Base-by-base conservation (phyloP, 352 stramenopile species). In the Phytopythium aichiense region DNA sequence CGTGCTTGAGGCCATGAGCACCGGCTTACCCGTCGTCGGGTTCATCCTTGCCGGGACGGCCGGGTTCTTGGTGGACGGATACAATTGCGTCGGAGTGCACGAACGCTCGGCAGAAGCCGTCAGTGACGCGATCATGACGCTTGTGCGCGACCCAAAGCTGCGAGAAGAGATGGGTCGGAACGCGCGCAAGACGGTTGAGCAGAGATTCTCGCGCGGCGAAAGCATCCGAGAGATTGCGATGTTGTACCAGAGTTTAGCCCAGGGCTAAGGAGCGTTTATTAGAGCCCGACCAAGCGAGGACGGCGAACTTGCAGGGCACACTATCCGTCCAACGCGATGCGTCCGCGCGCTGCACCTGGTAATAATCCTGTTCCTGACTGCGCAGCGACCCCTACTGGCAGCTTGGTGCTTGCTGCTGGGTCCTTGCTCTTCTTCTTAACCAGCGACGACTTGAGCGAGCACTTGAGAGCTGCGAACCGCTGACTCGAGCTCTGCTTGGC, bases 1-100 rank as follows among this genome's bases (percentile, higher is more conserved):
- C 15, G 62, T 73, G 12, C 61, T 89, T 0, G 79, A 89, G 61
- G 79, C 79, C 16, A 87, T 89, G 79, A 84, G 77, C 46, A 69
- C 73, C 45, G 77, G 73, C 0, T 11, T 87, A 0, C 79, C 77
- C 12, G 66, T 87, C 20, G 72, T 89, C 18, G 73, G 69, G 25
- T 89, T 85, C n/a, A 67, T 72, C 6, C 73, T 67, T 0, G 73
- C 61, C 7, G 79, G 79, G 18, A 70, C 76, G 0, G 59, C 62
- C 8, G 79, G 87, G 43, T 89, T 79, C 56, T 58, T 89, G 13
- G 55, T 74, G 7, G 58, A 89, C 52, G 56, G 51, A 8, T 57
- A 72, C 25, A 89, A 89, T 45, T 75, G 79, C 11, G 28, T 85
- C 22, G 63, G 66, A 4, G 66, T 87, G 12, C 46, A 51, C 4